Base-by-base conservation (phyloP, 2,329 filamentous ascomycete genomes). In the Penicillium paneum region DNA sequence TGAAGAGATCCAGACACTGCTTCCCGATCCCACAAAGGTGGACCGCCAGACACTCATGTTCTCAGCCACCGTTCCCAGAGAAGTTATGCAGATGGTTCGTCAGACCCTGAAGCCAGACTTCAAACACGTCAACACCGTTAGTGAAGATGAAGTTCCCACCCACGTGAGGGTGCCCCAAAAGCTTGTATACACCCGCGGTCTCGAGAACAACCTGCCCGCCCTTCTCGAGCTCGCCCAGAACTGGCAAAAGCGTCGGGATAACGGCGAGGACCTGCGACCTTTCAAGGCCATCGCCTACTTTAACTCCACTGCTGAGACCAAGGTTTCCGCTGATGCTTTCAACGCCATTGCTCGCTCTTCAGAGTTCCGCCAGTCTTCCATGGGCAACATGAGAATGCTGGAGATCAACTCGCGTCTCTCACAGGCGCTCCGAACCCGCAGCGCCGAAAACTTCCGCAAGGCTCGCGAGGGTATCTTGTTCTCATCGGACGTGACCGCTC, bases 231-330 rank as follows among this genome's bases (percentile, higher is more conserved):
- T 97, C 48, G 77, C 87, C 43, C 76, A 86, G 51, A 81, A 82
- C 34, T 85, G 88, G 63, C 71, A 80, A n/a, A 63, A 78, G 29
- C 74, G 76, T 24, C 70, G 75, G 19, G 64, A 63, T 38, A 46
- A 64, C 15, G 70, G 74, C 48, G 70, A 57, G 52, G 74, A 63
- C 63, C 71, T 59, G 67, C 72, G 58, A 75, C 89, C 90, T 0
- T 97, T 97, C 83, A 99, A 99, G 80, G 90, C 91, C n/a, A 95
- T 99, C 56, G 78, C 96, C 39, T 99, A 96, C 77, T 88, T 93
- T 71, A 89, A 89, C 65, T 90, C 88, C 21, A 95, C 89, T 0
- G 82, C 83, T 24, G 81, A 88, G 59, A 89, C 91, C 41, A 79
- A 86, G 54, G 77, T 91, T 44, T 84, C 84, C 21, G 76, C 80